These are phyloP conservation scores for Lactarius sanguifluus DNA, from an alignment of 768 basidiomycete genomes.

Conservation along the genomic window DNA sequence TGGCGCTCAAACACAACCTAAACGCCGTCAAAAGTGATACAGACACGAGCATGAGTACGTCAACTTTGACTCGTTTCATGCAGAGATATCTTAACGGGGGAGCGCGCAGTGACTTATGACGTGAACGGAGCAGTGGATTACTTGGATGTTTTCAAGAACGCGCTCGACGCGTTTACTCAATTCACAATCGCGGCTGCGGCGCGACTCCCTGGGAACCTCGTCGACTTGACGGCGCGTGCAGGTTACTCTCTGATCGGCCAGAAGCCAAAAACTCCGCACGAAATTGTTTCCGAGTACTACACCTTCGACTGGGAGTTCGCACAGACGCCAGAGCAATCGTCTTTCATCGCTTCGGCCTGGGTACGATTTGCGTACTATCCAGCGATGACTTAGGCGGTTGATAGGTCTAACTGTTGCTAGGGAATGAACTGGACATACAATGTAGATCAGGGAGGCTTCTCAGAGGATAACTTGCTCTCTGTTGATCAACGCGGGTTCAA, in stretches of 20 bases:
- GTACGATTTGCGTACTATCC: conserved; percentile 34
- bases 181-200: conserved; percentile 44
- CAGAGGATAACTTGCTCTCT: conserved; percentile 41
- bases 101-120: conserved; percentile 50
- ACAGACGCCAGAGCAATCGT: conserved; percentile 55
- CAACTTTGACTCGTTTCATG: conserved; percentile 9
- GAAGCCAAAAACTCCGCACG: conserved; percentile 46
- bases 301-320: conserved; percentile 51
- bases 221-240: conserved; percentile 50
- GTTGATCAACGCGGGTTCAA: conserved; percentile 65
- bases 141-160: conserved; percentile 42
- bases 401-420: conserved; percentile 34
- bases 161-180: conserved; percentile 40
- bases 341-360: conserved; percentile 57
- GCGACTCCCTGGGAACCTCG: conserved; percentile 42
- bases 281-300: conserved; percentile 61
- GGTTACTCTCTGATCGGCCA: conserved; percentile 51
- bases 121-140: conserved; percentile 42
- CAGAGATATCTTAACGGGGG: neutral
- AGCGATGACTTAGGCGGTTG: neutral
- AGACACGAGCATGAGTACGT: conserved; percentile 33
- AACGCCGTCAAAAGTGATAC: conserved; percentile 43
- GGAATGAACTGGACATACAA: conserved; percentile 58
- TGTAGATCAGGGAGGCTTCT: conserved; percentile 49
- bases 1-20: conserved; percentile 52